Evolutionary conservation across 306 rosid species (phyloP), one percentile per base, ranked within the genome.

Genomic region (Spatholobus suberectus): DNA sequence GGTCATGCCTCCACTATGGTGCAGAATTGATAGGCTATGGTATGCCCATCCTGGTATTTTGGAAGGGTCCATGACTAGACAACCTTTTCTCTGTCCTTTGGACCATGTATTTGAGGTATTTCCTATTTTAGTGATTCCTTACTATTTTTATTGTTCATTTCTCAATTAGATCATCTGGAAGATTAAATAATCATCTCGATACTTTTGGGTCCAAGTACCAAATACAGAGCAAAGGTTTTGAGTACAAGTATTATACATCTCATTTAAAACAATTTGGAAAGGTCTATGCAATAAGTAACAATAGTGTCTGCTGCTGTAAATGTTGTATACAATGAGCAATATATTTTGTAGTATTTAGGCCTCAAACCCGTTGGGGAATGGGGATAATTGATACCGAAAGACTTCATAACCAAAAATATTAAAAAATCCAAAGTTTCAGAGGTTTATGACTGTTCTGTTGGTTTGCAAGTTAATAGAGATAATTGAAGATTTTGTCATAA

Each of bases 1-100:
- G 98, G 98, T 94, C 78, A 89, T 96, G 97, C 99, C 99, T 84
- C 99, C 92, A 81, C 85, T 96, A 52, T 96, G 99, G 99, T 96
- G 99, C 90, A 92, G 97, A 86, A 85, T 94, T 77, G 99, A 96
- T 85, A 87, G 96, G 88, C 90, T 96, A 15, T 96, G 98, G 99
- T 96, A 90, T 90, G 82, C n/a, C 46, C 99, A 96, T 87, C 97
- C 98, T 55, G 99, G 99, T 63, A 71, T 91, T 80, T 87, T 96
- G 77, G 90, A 88, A 81, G 99, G 99, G 27, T 86, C 99, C 65
- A 52, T 96, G 90, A 92, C 99, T 82, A 89, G 93, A 82, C 99
- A 93, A 79, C 99, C 98, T 67, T n/a, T 96, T 78, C 76, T 90
- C 75, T 96, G 98, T 80, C 99, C 99, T 75, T 85, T 96, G 75